Evolutionary conservation across 1,284 basidiomycete species (phyloP).

Genomic region (Moesziomyces sp.): DNA sequence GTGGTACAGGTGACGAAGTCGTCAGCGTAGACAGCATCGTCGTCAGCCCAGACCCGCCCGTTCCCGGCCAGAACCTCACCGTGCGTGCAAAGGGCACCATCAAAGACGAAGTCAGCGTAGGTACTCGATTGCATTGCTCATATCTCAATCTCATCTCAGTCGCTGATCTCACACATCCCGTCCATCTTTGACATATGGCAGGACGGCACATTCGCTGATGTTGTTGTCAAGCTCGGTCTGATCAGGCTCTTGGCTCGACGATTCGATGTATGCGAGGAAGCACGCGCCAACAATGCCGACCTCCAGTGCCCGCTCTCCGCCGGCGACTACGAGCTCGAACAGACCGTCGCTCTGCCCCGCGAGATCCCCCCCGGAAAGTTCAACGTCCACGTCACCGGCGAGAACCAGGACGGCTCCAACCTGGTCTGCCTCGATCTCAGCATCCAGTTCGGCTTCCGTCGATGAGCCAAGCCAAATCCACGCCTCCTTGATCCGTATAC

Average conservation of each 20-base stretch:
- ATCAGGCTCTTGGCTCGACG: conserved; percentile 57
- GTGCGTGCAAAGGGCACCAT: conserved; percentile 57
- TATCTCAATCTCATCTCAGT: too few species aligned
- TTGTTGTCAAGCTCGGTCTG: conserved; percentile 64
- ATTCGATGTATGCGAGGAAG: conserved; percentile 63
- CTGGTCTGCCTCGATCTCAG: conserved; percentile 81
- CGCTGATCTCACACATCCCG: neutral
- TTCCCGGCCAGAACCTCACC: conserved; percentile 63
- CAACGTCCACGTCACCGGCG: conserved; percentile 77
- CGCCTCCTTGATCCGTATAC: neutral
- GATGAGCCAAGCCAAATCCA: conserved; percentile 3
- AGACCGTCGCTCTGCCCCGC: conserved; percentile 61
- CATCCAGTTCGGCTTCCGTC: conserved; percentile 71
- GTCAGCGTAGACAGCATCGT: conserved; percentile 56
- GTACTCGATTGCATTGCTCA: conserved; percentile 9
- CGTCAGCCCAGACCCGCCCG: conserved; percentile 63
- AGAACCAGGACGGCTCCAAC: conserved; percentile 80
- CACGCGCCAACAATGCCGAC: conserved; percentile 57
- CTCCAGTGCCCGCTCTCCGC: conserved; percentile 62
- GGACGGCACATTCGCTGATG: conserved; percentile 61
- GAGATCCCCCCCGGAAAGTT: conserved; percentile 75
- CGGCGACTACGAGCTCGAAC: conserved; percentile 59
- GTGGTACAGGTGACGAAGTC: conserved; percentile 49
- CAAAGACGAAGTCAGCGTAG: conserved; percentile 51
- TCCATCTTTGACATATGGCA: neutral